Evolutionary conservation across 345 rosid species (phyloP), one percentile per base, ranked within the genome.

Genomic region (Salix koriyanagi): DNA sequence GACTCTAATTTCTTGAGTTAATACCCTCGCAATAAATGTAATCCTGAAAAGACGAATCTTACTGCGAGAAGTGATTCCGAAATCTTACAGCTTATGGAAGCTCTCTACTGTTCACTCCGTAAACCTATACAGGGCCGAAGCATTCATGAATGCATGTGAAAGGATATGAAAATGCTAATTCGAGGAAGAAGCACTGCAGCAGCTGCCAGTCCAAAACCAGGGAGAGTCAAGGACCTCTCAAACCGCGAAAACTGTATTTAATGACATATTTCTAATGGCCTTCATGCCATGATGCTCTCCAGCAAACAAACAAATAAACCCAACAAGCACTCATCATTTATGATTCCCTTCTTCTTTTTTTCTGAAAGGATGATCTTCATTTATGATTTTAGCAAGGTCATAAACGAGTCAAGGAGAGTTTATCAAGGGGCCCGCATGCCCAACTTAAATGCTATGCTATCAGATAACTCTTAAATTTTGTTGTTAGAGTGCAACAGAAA

Each of bases 211-310:
- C 4, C 1, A 23, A 28, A 41, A 30, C 18, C 62, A 71, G 16
- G 56, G 70, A 73, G 66, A 73, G 39, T 26, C 21, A 30, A 73
- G 68, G 39, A 19, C 9, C 62, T 67, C 62, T 67, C 62, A 36
- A n/a, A 73, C 68, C 9, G n/a, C 77, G 28, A n/a, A 11, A 1
- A 82, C 83, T 73, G 42, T 61, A 82, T 79, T 84, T 82, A 82
- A 32, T 13, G 50, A 44, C 50, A 44, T 44, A 2, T 44, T 44
- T 39, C 3, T 12, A 44, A 44, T 44, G 14, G 14, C 4, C 50
- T 44, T 74, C n/a, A 34, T 46, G 19, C 18, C n/a, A 13, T 26
- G 26, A 26, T 32, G 25, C 62, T 4, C 18, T 42, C 66, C 7
- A 11, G 7, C 46, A 37, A 44, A 68, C 15, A 1, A 3, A 44